phyloP scores from a whole-genome alignment of 2,329 filamentous ascomycete genomes.

The Hypocreales sp. region DNA sequence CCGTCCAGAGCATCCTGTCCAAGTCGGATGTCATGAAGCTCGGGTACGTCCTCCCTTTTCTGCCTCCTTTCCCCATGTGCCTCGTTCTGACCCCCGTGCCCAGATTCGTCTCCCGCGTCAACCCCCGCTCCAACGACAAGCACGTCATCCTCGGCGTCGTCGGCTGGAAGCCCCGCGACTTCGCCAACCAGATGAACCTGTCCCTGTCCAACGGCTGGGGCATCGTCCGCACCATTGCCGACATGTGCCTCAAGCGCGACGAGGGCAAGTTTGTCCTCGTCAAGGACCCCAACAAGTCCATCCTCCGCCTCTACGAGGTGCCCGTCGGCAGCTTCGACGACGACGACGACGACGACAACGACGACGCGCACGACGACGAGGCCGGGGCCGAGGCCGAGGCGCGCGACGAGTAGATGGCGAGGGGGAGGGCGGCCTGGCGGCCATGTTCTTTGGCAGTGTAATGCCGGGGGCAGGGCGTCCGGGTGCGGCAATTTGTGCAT shows the following conservation, averaged over 20 bases:
- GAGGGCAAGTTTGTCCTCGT: constrained; percentile 32
- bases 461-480: too few relatives aligned
- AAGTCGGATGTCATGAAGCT: constrained; percentile 99
- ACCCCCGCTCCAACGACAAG: constrained; percentile 82
- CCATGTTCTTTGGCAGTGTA: neutral
- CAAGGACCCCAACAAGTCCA: constrained; percentile 63
- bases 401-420: constrained; percentile 11
- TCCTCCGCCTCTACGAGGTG: constrained; percentile 85
- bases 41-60: constrained; percentile 42
- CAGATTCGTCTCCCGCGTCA: constrained; percentile 88
- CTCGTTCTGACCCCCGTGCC: constrained; percentile 10
- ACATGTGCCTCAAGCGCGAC: constrained; percentile 70
- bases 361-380: constrained; percentile 34
- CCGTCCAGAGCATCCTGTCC: constrained; percentile 88
- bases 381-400: constrained; percentile 18
- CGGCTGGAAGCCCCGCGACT: constrained; percentile 95
- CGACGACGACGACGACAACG: constrained; percentile 67
- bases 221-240: constrained; percentile 93
- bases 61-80: neutral
- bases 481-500: too few relatives aligned
- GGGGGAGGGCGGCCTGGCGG: constrained; percentile 3
- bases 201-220: constrained; percentile 97
- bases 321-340: constrained; percentile 83
- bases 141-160: constrained; percentile 92
- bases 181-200: constrained; percentile 95